phyloP scores from a whole-genome alignment of 352 stramenopile species.

The Phytophthora colocasiae region DNA sequence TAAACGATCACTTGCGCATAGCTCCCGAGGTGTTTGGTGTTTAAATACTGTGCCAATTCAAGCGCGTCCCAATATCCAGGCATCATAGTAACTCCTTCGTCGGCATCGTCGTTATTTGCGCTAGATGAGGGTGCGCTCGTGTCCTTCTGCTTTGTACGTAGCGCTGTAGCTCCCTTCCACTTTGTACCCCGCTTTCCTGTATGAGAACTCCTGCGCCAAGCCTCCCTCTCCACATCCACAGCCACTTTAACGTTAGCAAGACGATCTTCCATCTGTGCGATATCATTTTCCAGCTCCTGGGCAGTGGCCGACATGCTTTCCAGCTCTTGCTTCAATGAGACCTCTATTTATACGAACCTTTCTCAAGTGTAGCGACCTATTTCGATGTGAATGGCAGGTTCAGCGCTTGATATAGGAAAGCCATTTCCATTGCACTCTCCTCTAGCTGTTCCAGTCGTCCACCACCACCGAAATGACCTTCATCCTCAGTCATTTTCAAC shows the following conservation, averaged over 20 bases:
- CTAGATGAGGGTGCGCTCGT: not conserved
- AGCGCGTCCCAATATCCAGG: constrained; percentile 65
- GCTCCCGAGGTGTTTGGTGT: constrained; percentile 49
- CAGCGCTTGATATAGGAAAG: constrained; percentile 84
- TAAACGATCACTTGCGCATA: constrained; percentile 62
- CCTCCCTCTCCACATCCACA: constrained; percentile 59
- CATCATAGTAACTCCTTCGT: constrained; percentile 35
- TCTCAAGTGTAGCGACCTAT: constrained; percentile 12
- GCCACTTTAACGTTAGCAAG: constrained; percentile 60
- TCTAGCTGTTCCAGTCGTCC: constrained; percentile 82
- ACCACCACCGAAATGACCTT: constrained; percentile 84
- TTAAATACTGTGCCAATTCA: constrained; percentile 67
- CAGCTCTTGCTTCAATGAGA: not conserved
- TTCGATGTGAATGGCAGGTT: constrained; percentile 50
- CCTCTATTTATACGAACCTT: constrained; percentile 41
- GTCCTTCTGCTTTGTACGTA: constrained; percentile 16
- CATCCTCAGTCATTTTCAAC: constrained; percentile 81
- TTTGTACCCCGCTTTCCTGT: constrained; percentile 67
- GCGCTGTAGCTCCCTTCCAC: constrained; percentile 57
- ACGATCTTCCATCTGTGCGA: constrained; percentile 66
- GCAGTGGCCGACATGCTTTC: constrained; percentile 47
- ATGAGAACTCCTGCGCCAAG: constrained; percentile 57
- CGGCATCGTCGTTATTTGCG: constrained; percentile 16
- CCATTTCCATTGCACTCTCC: constrained; percentile 81
- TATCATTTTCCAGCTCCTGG: constrained; percentile 61